Conservation (phyloP, 331 rosid genomes). For the Pyrus hybrid region DNA sequence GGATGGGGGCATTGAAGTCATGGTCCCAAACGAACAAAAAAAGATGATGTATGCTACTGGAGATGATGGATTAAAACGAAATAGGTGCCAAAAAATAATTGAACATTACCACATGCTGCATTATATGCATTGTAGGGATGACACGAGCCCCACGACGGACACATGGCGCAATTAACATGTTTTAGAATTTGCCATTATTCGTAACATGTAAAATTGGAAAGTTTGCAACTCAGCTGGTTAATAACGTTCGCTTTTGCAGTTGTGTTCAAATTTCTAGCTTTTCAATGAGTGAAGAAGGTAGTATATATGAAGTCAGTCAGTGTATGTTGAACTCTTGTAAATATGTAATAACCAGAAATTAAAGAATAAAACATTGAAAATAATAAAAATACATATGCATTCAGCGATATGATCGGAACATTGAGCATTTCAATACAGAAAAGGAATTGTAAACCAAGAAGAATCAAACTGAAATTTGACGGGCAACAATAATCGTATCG, state of each 20-base stretch:
- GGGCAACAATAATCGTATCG: background rate
- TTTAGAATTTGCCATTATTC: background rate
- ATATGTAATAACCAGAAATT: too few relatives aligned
- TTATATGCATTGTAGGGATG: background rate
- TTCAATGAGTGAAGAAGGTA: too few relatives aligned
- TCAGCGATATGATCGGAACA: background rate
- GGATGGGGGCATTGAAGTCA: too few relatives aligned
- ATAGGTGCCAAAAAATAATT: background rate
- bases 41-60: too few relatives aligned
- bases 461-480: background rate
- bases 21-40: too few relatives aligned
- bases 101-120: background rate
- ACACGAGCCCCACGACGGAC: conserved; percentile 2
- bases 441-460: background rate
- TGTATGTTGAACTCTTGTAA: too few relatives aligned
- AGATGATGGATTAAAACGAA: background rate
- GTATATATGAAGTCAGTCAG: too few relatives aligned
- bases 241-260: too few relatives aligned
- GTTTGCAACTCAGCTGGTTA: too few relatives aligned
- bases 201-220: too few relatives aligned
- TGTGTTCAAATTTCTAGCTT: too few relatives aligned
- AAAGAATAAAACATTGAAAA: too few relatives aligned
- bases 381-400: background rate
- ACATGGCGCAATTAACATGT: conserved; percentile 18
- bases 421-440: background rate